A percentile compares a stretch with the other conserved stretches of the same genome.
phyloP scores from a whole-genome alignment of 371 early-diverging fungal genomes.

The Rhizopus sp. region DNA sequence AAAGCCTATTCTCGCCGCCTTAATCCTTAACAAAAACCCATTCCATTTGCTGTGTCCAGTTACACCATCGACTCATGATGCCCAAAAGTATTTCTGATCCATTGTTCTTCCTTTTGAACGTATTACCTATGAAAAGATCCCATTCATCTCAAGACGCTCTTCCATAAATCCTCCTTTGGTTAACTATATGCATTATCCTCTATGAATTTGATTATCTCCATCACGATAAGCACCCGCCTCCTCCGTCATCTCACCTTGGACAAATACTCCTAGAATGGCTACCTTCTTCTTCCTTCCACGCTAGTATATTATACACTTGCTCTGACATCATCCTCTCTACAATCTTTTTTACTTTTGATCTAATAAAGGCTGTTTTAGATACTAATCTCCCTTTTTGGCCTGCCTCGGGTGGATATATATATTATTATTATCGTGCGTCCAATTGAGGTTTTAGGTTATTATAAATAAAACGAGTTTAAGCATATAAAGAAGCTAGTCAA shows the following conservation, averaged over 20 bases:
- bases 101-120: neutral
- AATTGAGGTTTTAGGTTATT: too few relatives aligned
- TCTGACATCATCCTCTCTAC: too few relatives aligned
- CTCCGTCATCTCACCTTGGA: neutral
- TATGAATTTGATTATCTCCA: neutral
- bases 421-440: too few relatives aligned
- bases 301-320: too few relatives aligned
- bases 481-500: too few relatives aligned
- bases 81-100: neutral
- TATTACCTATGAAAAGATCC: neutral
- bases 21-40: neutral
- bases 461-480: too few relatives aligned
- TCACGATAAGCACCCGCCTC: neutral
- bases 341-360: too few relatives aligned
- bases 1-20: neutral
- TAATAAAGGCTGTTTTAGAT: too few relatives aligned
- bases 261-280: neutral
- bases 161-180: neutral
- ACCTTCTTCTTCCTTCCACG: neutral
- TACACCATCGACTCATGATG: neutral
- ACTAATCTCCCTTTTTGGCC: too few relatives aligned
- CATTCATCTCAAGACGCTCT: neutral
- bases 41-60: neutral
- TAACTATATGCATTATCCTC: neutral
- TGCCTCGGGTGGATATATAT: too few relatives aligned